These are phyloP conservation scores for Jaltomata sinuosa DNA, from an alignment of 257 asterid species.

Conservation along the genomic window DNA sequence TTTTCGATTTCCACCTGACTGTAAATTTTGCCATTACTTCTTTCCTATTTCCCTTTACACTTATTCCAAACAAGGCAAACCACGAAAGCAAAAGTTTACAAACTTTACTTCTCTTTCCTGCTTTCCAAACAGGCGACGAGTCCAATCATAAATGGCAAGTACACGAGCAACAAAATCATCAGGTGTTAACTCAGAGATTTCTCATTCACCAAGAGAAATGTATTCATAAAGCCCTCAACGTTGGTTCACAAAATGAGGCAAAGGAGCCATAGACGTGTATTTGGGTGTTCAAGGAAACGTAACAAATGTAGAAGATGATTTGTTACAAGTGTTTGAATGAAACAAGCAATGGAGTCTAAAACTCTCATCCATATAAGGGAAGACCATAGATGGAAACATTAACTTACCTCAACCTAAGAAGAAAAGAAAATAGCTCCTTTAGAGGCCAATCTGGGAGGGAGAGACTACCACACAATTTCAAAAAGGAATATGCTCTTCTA, in stretches of 20 bases:
- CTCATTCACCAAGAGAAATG: background rate
- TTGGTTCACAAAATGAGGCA: background rate
- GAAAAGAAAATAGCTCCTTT: background rate
- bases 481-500: background rate
- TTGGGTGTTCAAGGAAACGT: background rate
- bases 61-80: too few species aligned
- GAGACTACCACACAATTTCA: background rate
- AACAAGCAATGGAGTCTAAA: background rate
- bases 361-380: background rate
- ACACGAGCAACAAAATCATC: too few species aligned
- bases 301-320: background rate
- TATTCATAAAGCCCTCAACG: background rate
- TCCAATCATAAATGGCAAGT: background rate
- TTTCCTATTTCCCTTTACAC: too few species aligned
- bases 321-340: background rate
- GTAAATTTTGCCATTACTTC: too few species aligned
- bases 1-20: too few species aligned
- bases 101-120: background rate
- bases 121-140: background rate
- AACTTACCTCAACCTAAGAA: background rate
- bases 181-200: background rate
- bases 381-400: background rate
- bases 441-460: background rate
- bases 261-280: background rate
- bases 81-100: too few species aligned